A percentile compares a stretch with the other conserved stretches of the same genome.
Conservation (phyloP, 2,329 filamentous ascomycete species). For the Penicillium sp. region DNA sequence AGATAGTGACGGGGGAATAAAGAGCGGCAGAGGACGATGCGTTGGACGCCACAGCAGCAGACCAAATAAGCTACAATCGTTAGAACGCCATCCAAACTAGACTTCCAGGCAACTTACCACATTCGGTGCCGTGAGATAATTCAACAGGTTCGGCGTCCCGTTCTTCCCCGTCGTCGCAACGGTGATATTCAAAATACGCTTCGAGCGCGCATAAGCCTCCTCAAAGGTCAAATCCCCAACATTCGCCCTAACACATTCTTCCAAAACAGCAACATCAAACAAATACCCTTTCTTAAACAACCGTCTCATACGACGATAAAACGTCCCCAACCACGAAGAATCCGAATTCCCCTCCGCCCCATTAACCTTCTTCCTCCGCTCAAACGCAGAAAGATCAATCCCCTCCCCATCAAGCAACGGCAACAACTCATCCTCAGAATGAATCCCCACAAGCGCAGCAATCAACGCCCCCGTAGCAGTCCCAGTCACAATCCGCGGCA, state of each 20-base stretch:
- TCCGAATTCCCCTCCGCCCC: constrained; percentile 21
- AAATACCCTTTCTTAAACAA: constrained; percentile 79
- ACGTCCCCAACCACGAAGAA: constrained; percentile 55
- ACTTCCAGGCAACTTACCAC: constrained; percentile 62
- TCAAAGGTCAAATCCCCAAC: constrained; percentile 90
- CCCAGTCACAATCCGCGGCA: constrained; percentile 88
- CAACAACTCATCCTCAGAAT: constrained; percentile 81
- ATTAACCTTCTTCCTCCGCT: constrained; percentile 40
- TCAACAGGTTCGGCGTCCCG: constrained; percentile 80
- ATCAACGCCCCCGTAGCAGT: constrained; percentile 89
- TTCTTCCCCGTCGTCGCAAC: constrained; percentile 73
- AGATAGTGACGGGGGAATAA: constrained; percentile 67
- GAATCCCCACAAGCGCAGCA: constrained; percentile 82
- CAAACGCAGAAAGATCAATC: constrained; percentile 81
- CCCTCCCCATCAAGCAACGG: constrained; percentile 73
- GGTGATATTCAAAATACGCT: constrained; percentile 87
- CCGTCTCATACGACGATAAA: constrained; percentile 66
- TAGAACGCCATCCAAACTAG: not conserved
- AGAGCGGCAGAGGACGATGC: constrained; percentile 60
- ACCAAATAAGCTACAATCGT: constrained; percentile 60
- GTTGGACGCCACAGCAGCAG: constrained; percentile 45
- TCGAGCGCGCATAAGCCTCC: constrained; percentile 84
- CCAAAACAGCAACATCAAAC: constrained; percentile 76
- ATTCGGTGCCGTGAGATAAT: constrained; percentile 90
- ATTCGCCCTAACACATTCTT: constrained; percentile 80